phyloP scores from a whole-genome alignment of 164 flowering plant species.

The Malania oleifera region DNA sequence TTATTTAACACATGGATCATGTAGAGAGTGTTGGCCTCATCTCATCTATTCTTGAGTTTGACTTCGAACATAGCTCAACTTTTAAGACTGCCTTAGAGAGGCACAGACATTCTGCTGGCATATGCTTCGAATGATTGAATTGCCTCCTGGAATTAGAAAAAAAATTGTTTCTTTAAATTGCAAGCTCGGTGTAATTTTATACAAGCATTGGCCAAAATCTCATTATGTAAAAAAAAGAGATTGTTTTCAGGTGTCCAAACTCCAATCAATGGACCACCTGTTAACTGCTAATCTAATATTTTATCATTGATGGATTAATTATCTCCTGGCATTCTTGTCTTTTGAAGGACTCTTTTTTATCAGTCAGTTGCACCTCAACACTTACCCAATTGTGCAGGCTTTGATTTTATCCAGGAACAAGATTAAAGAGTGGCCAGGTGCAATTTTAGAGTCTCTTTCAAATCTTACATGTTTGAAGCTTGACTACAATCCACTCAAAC shows the following conservation, averaged over 20 bases:
- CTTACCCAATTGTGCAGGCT: slow-evolving; percentile 41
- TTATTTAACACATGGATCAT: neutral
- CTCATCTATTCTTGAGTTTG: neutral
- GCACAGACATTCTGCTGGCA: neutral
- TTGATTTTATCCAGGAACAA: slow-evolving; percentile 77
- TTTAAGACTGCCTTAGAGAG: too few relatives aligned
- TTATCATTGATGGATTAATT: too few relatives aligned
- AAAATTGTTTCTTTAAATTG: neutral
- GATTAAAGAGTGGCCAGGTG: slow-evolving; percentile 80
- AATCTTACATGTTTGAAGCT: slow-evolving; percentile 73
- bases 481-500: slow-evolving; percentile 68
- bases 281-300: too few relatives aligned
- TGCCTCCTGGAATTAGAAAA: neutral
- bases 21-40: neutral
- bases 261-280: too few relatives aligned
- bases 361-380: neutral
- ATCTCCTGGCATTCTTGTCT: too few relatives aligned
- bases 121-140: neutral
- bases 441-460: slow-evolving; percentile 55
- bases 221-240: too few relatives aligned
- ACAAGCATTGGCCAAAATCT: too few relatives aligned
- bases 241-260: too few relatives aligned
- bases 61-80: too few relatives aligned
- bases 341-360: too few relatives aligned
- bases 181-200: too few relatives aligned